Percentiles rank a stretch among this genome's conserved stretches.
Conservation (phyloP, 306 rosid species). For the Sicyos edulis region DNA sequence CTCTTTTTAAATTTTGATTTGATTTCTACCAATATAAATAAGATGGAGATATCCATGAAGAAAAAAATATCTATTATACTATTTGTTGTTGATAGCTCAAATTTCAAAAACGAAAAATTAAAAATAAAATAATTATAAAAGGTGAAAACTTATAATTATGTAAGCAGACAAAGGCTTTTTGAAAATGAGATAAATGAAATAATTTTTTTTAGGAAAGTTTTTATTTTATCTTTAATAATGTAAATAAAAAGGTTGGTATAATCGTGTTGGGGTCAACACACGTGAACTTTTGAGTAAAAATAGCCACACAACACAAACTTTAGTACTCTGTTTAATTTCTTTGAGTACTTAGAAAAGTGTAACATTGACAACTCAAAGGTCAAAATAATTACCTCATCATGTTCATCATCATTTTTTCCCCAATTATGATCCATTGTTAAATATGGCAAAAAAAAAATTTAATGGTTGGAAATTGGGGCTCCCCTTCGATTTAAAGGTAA, state of each 20-base stretch:
- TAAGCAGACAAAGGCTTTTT: not conserved
- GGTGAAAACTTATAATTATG: not conserved
- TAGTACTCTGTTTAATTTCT: not conserved
- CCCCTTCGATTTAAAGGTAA: no score
- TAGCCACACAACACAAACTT: not conserved
- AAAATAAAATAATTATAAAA: no score
- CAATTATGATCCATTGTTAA: no score
- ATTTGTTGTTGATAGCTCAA: no score
- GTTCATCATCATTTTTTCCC: not conserved
- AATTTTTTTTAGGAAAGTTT: not conserved
- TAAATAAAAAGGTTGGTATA: not conserved
- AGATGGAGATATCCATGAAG: no score
- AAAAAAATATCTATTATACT: no score
- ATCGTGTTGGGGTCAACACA: slow-evolving; percentile 10
- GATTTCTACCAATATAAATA: no score
- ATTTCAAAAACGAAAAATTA: no score
- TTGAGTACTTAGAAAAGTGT: not conserved
- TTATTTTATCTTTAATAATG: slow-evolving; percentile 2
- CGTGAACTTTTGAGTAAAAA: not conserved
- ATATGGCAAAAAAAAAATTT: no score
- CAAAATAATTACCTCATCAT: not conserved
- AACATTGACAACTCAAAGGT: not conserved
- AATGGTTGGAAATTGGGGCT: no score
- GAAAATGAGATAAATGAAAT: not conserved
- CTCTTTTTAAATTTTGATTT: no score